Conservation (phyloP, 441 rosid genomes). For the Melastoma candidum region DNA sequence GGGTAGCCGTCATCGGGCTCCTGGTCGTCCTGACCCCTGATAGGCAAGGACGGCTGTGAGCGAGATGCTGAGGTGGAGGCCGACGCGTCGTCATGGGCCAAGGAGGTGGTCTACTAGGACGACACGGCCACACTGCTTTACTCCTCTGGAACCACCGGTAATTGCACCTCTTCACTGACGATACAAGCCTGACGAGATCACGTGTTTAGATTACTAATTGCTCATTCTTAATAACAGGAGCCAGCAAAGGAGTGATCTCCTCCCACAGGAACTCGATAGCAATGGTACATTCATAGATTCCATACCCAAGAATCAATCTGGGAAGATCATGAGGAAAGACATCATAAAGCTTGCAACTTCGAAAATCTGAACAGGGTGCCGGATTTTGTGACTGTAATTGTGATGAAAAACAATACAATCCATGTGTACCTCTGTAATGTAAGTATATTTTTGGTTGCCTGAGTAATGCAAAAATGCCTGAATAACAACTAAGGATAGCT, state of each 20-base stretch:
- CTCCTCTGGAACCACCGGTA: slow-evolving; percentile 88
- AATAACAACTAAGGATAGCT: too few relatives aligned
- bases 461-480: too few relatives aligned
- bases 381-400: too few relatives aligned
- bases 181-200: too few relatives aligned
- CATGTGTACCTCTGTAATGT: too few relatives aligned
- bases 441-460: too few relatives aligned
- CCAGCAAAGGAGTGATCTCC: slow-evolving; percentile 82
- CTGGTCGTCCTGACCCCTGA: slow-evolving; percentile 35
- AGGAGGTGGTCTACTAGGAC: slow-evolving; percentile 53
- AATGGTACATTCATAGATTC: slow-evolving; percentile 64
- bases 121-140: slow-evolving; percentile 90
- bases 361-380: slow-evolving; percentile 25
- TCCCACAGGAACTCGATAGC: slow-evolving; percentile 79
- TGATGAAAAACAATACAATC: too few relatives aligned
- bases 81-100: slow-evolving; percentile 35
- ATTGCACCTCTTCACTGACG: too few relatives aligned
- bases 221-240: slow-evolving; percentile 1
- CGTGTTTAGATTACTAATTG: too few relatives aligned
- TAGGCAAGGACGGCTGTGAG: slow-evolving; percentile 10
- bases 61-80: slow-evolving; percentile 34
- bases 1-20: slow-evolving; percentile 30
- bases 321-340: slow-evolving; percentile 89
- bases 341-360: slow-evolving; percentile 68
- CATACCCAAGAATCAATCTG: slow-evolving; percentile 82